Percentiles rank a stretch among this genome's conserved stretches.
Evolutionary conservation across 2,329 filamentous ascomycete genomes (phyloP).

Genomic region (Ophiosphaerella narmari): DNA sequence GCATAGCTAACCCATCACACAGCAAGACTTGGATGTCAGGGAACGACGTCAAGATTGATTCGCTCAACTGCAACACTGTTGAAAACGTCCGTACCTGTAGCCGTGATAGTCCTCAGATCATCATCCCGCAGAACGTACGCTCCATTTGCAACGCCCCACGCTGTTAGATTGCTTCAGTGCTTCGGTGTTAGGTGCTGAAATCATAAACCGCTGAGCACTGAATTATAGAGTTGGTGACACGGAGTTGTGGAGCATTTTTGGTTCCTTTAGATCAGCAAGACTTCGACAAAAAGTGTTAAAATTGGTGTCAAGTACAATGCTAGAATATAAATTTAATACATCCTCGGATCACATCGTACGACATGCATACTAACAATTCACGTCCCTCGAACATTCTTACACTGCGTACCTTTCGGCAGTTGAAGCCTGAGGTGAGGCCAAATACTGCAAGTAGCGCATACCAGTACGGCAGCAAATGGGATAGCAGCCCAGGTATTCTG

Average conservation of each 20-base stretch:
- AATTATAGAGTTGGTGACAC: too few species aligned
- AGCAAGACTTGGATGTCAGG: conserved; percentile 4
- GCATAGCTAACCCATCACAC: not conserved
- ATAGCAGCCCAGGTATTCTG: conserved; percentile 8
- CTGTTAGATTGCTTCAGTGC: conserved; percentile 8
- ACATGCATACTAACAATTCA: too few species aligned
- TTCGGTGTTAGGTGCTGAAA: not conserved
- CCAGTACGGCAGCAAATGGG: conserved; percentile 10
- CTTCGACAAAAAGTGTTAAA: too few species aligned
- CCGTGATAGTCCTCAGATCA: not conserved
- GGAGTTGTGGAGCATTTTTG: too few species aligned
- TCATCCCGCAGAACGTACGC: conserved; percentile 21
- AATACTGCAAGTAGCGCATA: conserved; percentile 7
- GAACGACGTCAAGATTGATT: conserved; percentile 1
- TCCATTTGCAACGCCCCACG: conserved; percentile 21
- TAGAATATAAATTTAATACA: too few species aligned
- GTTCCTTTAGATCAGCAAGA: too few species aligned
- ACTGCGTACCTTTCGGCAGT: too few species aligned
- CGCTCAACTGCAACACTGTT: not conserved
- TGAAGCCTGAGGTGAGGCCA: not conserved
- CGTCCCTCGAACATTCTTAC: too few species aligned
- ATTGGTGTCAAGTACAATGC: too few species aligned
- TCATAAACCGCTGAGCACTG: too few species aligned
- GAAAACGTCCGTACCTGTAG: not conserved
- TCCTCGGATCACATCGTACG: too few species aligned